phyloP scores from a whole-genome alignment of 176 grass and related monocot genomes.

The Dactylis glomerata region DNA sequence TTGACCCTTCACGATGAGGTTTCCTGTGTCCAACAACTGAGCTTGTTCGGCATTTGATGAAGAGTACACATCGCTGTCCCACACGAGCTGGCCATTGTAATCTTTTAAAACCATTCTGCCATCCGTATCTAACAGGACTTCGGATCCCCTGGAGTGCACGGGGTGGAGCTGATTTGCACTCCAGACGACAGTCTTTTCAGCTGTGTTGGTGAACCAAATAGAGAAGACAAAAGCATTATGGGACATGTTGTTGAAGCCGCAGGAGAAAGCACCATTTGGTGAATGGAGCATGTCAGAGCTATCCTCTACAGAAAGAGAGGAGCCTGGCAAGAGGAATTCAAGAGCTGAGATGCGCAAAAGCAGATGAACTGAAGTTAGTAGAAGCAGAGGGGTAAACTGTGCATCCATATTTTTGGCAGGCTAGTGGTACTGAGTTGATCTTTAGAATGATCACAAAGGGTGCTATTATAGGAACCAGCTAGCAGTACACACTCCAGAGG shows the following conservation, averaged over 20 bases:
- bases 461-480: background rate
- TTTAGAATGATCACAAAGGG: background rate
- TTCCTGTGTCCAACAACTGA: slow-evolving; percentile 22
- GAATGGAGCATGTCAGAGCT: slow-evolving; percentile 23
- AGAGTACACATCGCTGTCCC: slow-evolving; percentile 13
- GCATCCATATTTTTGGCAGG: background rate
- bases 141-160: slow-evolving; percentile 27
- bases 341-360: background rate
- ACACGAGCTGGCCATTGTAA: slow-evolving; percentile 27
- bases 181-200: slow-evolving; percentile 15
- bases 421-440: background rate
- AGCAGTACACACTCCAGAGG: background rate
- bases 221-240: slow-evolving; percentile 30
- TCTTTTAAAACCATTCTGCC: slow-evolving; percentile 31
- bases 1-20: slow-evolving; percentile 28
- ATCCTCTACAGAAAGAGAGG: slow-evolving; percentile 13
- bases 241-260: slow-evolving; percentile 32
- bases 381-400: background rate
- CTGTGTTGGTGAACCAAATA: slow-evolving; percentile 31
- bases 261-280: slow-evolving; percentile 22
- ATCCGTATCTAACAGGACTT: slow-evolving; percentile 3
- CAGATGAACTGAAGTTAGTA: slow-evolving; percentile 1
- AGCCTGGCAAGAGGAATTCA: slow-evolving; percentile 24
- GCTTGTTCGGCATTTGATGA: background rate
- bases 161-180: slow-evolving; percentile 28